Percentiles rank a stretch among this genome's conserved stretches.
These are phyloP conservation scores for Solanum ossicruentum DNA, from an alignment of 257 asterid species.

Conservation along the genomic window DNA sequence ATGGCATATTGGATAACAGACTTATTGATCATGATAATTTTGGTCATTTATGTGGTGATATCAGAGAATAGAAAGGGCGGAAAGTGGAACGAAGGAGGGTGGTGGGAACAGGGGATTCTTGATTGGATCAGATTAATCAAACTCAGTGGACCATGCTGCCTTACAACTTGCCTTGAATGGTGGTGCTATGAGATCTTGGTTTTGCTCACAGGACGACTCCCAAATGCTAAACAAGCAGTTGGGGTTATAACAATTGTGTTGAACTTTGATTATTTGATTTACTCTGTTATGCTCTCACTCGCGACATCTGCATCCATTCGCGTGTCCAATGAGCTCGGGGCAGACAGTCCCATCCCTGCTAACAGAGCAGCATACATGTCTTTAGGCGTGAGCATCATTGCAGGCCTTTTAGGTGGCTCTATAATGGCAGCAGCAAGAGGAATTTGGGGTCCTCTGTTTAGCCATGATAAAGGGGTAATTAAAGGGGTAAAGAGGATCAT, in stretches of 20 bases:
- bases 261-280: constrained; percentile 72
- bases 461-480: constrained; percentile 34
- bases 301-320: constrained; percentile 69
- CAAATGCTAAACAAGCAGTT: constrained; percentile 31
- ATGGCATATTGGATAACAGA: constrained; percentile 84
- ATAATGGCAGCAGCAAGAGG: constrained; percentile 40
- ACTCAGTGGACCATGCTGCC: constrained; percentile 64
- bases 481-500: constrained; percentile 36
- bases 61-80: constrained; percentile 29
- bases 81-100: constrained; percentile 60
- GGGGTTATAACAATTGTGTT: constrained; percentile 64
- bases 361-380: constrained; percentile 28
- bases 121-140: constrained; percentile 48
- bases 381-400: constrained; percentile 6
- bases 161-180: constrained; percentile 90
- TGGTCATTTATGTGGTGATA: constrained; percentile 26
- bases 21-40: constrained; percentile 14
- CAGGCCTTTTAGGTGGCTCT: constrained; percentile 40
- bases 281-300: constrained; percentile 55
- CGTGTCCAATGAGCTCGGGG: constrained; percentile 76
- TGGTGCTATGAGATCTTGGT: constrained; percentile 84
- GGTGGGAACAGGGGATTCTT: constrained; percentile 39
- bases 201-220: constrained; percentile 55
- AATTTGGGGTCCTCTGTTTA: constrained; percentile 57
- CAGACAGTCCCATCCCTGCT: constrained; percentile 23